Evolutionary conservation across 202 grass and related monocot species (phyloP).

Genomic region (Setaria viridis): DNA sequence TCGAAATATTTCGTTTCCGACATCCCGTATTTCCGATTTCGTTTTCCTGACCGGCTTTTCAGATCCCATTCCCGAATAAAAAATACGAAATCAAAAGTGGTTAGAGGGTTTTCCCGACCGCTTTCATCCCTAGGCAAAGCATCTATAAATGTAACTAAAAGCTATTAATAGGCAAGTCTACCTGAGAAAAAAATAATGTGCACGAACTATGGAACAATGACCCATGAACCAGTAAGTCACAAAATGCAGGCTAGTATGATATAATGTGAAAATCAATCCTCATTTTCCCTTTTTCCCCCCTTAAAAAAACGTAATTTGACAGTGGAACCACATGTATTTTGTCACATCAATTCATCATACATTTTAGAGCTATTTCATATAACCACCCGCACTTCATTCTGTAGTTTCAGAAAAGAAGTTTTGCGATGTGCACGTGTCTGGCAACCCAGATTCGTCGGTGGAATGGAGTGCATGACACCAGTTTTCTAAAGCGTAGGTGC

Average conservation of each 20-base stretch:
- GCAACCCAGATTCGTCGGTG: neutral
- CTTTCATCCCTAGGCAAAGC: neutral
- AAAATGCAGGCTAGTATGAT: conserved; percentile 5
- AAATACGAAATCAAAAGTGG: too few species aligned
- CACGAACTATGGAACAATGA: conserved; percentile 14
- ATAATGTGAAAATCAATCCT: conserved; percentile 14
- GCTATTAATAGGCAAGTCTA: conserved; percentile 16
- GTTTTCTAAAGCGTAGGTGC: neutral
- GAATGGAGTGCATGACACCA: neutral
- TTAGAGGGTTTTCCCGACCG: too few species aligned
- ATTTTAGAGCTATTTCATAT: neutral
- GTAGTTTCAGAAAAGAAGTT: neutral
- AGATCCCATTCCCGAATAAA: too few species aligned
- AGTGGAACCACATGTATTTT: neutral
- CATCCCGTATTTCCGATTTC: too few species aligned
- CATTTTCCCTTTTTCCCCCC: neutral
- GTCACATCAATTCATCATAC: neutral
- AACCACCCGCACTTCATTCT: neutral
- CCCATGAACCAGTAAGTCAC: conserved; percentile 27
- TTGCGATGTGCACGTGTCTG: neutral
- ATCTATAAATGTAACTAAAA: neutral
- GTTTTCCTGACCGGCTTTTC: too few species aligned
- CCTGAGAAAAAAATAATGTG: conserved; percentile 13
- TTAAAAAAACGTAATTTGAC: neutral
- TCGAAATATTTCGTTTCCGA: too few species aligned